These are phyloP conservation scores for Corymbia maculata DNA, from an alignment of 345 rosid genomes.

Conservation along the genomic window DNA sequence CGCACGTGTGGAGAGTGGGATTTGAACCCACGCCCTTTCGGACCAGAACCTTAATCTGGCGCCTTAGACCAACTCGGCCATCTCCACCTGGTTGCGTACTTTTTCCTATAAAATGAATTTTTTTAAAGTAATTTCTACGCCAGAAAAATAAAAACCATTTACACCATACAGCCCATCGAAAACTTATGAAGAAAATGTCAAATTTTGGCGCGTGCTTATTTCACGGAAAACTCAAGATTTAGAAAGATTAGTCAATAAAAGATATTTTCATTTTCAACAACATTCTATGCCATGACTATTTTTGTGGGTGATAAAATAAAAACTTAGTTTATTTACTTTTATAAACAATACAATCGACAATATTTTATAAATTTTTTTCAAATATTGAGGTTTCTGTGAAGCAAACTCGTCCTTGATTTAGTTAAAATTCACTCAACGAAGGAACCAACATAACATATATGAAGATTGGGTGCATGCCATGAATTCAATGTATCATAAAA, in stretches of 20 bases:
- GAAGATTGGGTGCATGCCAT: neutral
- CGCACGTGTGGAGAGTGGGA: constrained; percentile 70
- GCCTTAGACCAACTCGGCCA: constrained; percentile 99
- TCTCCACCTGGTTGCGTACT: constrained; percentile 26
- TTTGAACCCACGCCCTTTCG: constrained; percentile 99
- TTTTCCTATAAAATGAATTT: neutral
- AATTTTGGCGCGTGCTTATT: neutral
- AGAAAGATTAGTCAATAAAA: neutral
- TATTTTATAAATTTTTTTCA: fast-evolving
- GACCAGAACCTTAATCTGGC: constrained; percentile 99
- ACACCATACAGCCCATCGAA: fast-evolving
- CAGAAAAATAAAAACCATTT: neutral
- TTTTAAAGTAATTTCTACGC: neutral
- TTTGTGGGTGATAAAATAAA: neutral
- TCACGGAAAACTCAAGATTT: too few species aligned
- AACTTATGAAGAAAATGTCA: neutral
- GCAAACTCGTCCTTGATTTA: fast-evolving
- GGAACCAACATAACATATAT: neutral
- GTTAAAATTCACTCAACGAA: neutral
- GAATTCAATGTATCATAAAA: neutral
- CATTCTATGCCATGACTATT: neutral
- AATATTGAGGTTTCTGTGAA: neutral
- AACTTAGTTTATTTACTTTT: neutral
- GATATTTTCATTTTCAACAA: too few species aligned
- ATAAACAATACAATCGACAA: neutral